Percentiles rank a stretch among this genome's conserved stretches.
phyloP scores from a whole-genome alignment of 129 eudicot genomes.

The Flaveria sonorensis region DNA sequence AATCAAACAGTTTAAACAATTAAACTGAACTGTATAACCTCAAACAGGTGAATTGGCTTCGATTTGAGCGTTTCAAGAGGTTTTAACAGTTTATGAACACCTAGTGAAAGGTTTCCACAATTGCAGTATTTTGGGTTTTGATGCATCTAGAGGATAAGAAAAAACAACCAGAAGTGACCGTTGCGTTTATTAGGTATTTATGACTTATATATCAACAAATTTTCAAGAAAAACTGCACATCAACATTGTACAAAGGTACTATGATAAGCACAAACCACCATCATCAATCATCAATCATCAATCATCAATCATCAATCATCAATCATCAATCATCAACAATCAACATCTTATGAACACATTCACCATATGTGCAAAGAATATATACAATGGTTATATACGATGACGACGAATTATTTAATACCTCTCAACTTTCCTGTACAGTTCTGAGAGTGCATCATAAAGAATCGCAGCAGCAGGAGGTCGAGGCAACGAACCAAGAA shows the following conservation, averaged over 20 bases:
- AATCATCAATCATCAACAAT: neutral
- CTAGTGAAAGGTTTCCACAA: neutral
- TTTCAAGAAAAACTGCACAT: neutral
- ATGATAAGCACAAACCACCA: neutral
- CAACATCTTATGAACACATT: neutral
- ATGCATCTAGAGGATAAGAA: too few species aligned
- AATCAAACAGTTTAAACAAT: too few species aligned
- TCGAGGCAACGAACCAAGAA: constrained; percentile 61
- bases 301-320: neutral
- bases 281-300: neutral
- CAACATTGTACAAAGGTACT: neutral
- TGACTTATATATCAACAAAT: neutral
- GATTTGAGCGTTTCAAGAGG: too few species aligned
- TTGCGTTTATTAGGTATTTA: neutral
- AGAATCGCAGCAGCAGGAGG: constrained; percentile 77
- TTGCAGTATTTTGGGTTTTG: neutral
- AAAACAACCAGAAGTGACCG: neutral
- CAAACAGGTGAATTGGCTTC: too few species aligned
- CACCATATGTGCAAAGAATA: constrained; percentile 16
- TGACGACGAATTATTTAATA: constrained; percentile 15
- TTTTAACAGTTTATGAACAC: too few species aligned
- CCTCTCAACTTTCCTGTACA: constrained; percentile 48
- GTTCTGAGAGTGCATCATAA: constrained; percentile 59
- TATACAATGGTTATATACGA: neutral
- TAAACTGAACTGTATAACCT: neutral